These are phyloP conservation scores for Mycena vitilis DNA, from an alignment of 768 basidiomycete species.

Conservation along the genomic window DNA sequence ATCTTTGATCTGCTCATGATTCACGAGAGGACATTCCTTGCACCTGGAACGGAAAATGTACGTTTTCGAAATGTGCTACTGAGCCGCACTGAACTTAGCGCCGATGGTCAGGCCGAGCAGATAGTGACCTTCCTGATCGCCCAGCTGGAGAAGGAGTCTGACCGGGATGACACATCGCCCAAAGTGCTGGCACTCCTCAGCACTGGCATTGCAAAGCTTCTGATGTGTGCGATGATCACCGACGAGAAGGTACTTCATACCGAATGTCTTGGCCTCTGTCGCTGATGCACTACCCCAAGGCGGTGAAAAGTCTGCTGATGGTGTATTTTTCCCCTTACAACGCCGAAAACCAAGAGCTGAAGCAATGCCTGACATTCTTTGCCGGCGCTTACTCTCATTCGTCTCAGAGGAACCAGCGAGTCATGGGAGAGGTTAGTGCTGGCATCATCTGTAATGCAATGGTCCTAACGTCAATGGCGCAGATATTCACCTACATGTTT, in stretches of 20 bases:
- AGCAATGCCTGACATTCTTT: slow-evolving; percentile 90
- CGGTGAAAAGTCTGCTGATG: slow-evolving; percentile 50
- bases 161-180: slow-evolving; percentile 43
- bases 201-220: slow-evolving; percentile 87
- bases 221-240: slow-evolving; percentile 79
- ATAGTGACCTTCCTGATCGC: slow-evolving; percentile 70
- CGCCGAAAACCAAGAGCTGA: slow-evolving; percentile 80
- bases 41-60: slow-evolving; percentile 45
- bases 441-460: slow-evolving; percentile 1
- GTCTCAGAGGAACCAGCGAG: slow-evolving; percentile 75
- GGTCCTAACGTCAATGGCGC: neutral
- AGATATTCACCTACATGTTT: slow-evolving; percentile 71
- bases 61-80: slow-evolving; percentile 9
- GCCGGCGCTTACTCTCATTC: slow-evolving; percentile 89
- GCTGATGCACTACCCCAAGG: slow-evolving; percentile 59
- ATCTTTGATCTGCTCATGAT: slow-evolving; percentile 91
- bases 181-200: slow-evolving; percentile 78
- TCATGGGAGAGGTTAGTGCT: slow-evolving; percentile 71
- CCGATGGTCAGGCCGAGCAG: slow-evolving; percentile 38
- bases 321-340: slow-evolving; percentile 87
- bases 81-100: slow-evolving; percentile 1
- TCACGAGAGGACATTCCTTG: slow-evolving; percentile 73
- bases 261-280: slow-evolving; percentile 40
- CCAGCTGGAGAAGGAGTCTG: slow-evolving; percentile 61
- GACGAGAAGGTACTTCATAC: slow-evolving; percentile 69